Evolutionary conservation across 2,329 filamentous ascomycete species (phyloP).

Genomic region (Fusarium albosuccineum): DNA sequence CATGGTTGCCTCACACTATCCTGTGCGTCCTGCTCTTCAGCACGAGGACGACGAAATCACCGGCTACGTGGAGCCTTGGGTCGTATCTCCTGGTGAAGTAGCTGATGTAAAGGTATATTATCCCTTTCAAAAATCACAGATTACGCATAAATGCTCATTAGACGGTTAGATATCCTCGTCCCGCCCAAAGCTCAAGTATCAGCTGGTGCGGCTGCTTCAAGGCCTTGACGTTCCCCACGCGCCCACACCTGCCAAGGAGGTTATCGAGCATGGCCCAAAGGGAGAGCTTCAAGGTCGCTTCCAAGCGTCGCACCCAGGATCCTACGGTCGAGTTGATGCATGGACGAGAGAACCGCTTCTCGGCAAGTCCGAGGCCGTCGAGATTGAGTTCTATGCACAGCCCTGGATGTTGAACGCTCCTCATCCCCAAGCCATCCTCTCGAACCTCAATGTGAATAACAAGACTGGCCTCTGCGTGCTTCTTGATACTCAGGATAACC

Average conservation of each 20-base stretch:
- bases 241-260: slow-evolving; percentile 16
- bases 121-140: rapidly evolving
- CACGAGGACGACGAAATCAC: slow-evolving; percentile 19
- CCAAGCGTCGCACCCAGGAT: background rate
- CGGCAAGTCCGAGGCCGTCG: background rate
- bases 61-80: slow-evolving; percentile 21
- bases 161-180: background rate
- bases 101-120: background rate
- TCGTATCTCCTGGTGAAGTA: background rate
- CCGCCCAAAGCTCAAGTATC: slow-evolving; percentile 11
- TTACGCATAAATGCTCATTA: background rate
- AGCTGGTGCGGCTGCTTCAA: slow-evolving; percentile 8
- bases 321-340: background rate
- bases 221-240: slow-evolving; percentile 15
- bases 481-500: background rate
- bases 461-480: background rate
- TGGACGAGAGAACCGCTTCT: background rate
- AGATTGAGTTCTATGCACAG: slow-evolving; percentile 1
- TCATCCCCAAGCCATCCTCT: background rate
- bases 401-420: background rate
- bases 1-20: slow-evolving; percentile 2
- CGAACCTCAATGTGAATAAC: background rate
- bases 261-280: slow-evolving; percentile 17
- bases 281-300: background rate
- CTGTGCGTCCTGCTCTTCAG: background rate